Evolutionary conservation across 768 basidiomycete species (phyloP).

Genomic region (Rhodocollybia butyracea): DNA sequence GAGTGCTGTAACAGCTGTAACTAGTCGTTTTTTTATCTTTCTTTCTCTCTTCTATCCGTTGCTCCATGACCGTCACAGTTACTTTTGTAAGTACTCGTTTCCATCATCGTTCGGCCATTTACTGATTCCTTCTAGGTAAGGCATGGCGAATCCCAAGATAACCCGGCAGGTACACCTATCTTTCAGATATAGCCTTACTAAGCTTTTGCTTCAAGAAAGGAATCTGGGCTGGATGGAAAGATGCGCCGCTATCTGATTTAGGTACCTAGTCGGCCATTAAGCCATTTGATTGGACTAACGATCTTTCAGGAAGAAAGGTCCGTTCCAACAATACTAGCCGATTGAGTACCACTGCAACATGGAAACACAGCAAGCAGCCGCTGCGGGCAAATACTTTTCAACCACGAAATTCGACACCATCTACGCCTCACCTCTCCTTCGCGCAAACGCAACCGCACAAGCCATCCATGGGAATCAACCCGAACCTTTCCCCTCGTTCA

Average conservation of each 20-base stretch:
- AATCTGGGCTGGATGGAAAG: conserved; percentile 77
- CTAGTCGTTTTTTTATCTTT: neutral
- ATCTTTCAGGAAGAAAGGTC: conserved; percentile 28
- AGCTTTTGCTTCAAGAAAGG: conserved; percentile 26
- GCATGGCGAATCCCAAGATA: conserved; percentile 72
- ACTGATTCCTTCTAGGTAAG: conserved; percentile 43
- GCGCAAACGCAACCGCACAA: conserved; percentile 60
- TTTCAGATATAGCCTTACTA: neutral
- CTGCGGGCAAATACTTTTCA: conserved; percentile 55
- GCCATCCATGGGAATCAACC: conserved; percentile 50
- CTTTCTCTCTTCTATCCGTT: neutral
- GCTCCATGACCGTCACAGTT: conserved; percentile 16
- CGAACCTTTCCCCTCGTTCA: conserved; percentile 52
- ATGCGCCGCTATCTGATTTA: conserved; percentile 69
- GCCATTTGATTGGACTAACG: neutral
- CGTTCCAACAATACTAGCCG: conserved; percentile 1
- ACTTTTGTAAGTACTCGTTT: conserved; percentile 21
- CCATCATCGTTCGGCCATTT: conserved; percentile 13
- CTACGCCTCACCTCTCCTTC: conserved; percentile 65
- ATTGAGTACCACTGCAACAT: neutral
- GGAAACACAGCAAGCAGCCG: conserved; percentile 50
- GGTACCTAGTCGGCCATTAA: conserved; percentile 33
- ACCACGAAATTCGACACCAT: conserved; percentile 48
- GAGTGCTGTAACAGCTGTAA: neutral
- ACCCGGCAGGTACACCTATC: conserved; percentile 39